Evolutionary conservation across 306 rosid species (phyloP).

Genomic region (Carpinus viminea): DNA sequence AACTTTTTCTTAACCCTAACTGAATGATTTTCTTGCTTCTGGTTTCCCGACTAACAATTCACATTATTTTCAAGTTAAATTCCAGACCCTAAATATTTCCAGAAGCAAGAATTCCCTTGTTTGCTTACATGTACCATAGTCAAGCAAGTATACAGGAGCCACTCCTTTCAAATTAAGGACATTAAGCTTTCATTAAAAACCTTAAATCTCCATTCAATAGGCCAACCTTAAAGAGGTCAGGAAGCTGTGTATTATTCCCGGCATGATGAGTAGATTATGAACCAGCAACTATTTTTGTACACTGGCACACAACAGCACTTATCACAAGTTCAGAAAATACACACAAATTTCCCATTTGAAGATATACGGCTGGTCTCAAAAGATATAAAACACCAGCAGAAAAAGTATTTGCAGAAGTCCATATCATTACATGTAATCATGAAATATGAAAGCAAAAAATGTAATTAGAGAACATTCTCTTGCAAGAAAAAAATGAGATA

Average conservation of each 20-base stretch:
- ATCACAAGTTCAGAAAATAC: neutral
- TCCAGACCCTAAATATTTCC: neutral
- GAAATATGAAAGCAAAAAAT: neutral
- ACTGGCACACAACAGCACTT: neutral
- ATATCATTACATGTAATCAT: neutral
- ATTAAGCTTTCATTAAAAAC: neutral
- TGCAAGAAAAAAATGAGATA: conserved; percentile 7
- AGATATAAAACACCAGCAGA: neutral
- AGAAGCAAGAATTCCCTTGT: neutral
- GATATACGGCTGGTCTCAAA: neutral
- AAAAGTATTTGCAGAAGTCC: neutral
- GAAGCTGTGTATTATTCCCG: conserved; percentile 2
- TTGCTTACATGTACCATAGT: neutral
- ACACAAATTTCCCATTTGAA: neutral
- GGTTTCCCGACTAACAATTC: neutral
- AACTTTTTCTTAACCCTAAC: neutral
- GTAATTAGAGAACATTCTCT: neutral
- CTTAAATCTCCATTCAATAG: neutral
- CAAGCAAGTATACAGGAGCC: neutral
- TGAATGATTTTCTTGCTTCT: neutral
- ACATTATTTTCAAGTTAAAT: neutral
- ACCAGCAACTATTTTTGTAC: neutral
- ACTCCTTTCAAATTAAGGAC: neutral
- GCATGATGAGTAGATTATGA: neutral
- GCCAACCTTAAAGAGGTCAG: neutral